phyloP scores from a whole-genome alignment of 148 eudicot genomes.

The Spergularia marina region DNA sequence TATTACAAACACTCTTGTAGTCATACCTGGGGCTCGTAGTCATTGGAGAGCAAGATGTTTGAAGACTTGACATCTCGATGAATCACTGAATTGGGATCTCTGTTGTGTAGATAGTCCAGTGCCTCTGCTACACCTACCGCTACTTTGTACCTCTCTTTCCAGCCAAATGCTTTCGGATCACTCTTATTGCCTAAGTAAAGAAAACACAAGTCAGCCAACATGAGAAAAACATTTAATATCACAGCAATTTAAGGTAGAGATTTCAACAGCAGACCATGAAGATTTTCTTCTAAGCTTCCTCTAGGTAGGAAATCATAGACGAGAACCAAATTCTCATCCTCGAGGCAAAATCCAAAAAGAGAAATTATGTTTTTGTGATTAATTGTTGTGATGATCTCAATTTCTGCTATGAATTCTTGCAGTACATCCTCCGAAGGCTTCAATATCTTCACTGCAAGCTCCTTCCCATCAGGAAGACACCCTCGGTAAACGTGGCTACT shows the following conservation, averaged over 20 bases:
- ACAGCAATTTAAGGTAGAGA: background rate
- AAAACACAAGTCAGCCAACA: background rate
- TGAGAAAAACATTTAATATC: background rate
- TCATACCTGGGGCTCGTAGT: conserved; percentile 79
- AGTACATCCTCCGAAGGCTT: conserved; percentile 67
- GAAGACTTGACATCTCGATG: conserved; percentile 94
- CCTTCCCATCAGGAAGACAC: conserved; percentile 73
- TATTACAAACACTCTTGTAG: no score
- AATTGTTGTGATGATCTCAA: conserved; percentile 74
- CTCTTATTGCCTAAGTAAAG: conserved; percentile 47
- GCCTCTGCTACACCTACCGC: conserved; percentile 95
- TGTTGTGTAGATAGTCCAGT: conserved; percentile 67
- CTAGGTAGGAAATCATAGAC: conserved; percentile 76
- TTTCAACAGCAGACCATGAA: conserved; percentile 50
- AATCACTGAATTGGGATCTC: conserved; percentile 59
- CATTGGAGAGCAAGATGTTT: conserved; percentile 73
- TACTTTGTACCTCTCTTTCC: conserved; percentile 77
- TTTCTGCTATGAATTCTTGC: conserved; percentile 68
- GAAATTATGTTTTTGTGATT: conserved; percentile 81
- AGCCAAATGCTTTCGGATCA: conserved; percentile 52
- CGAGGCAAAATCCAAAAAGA: conserved; percentile 72
- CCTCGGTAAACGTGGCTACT: conserved; percentile 79
- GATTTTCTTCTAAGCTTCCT: conserved; percentile 92
- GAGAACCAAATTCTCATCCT: conserved; percentile 56
- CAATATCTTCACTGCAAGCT: conserved; percentile 84